Conservation (phyloP, 495 filamentous ascomycete species). For the Penicillium maclennaniae region DNA sequence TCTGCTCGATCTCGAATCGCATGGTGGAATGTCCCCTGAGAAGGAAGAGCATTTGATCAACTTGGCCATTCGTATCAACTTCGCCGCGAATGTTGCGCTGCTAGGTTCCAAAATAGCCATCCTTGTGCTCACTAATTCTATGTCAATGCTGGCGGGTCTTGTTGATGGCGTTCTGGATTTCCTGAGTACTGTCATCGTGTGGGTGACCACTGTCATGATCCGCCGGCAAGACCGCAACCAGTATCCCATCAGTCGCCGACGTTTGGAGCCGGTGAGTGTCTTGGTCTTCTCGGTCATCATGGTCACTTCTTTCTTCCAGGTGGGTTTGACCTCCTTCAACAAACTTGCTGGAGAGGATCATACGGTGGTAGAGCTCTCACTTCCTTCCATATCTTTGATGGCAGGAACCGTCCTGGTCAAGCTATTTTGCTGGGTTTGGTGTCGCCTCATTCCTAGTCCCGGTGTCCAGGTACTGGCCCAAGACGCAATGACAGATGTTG, state of each 20-base stretch:
- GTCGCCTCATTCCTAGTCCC: constrained; percentile 81
- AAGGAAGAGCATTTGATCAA: constrained; percentile 65
- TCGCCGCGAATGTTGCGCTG: constrained; percentile 76
- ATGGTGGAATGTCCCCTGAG: constrained; percentile 53
- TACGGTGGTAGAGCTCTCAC: constrained; percentile 63
- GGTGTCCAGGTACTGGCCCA: constrained; percentile 80
- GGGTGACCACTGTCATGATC: constrained; percentile 74
- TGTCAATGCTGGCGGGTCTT: constrained; percentile 83
- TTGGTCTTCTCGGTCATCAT: constrained; percentile 80
- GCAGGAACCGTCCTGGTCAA: constrained; percentile 78
- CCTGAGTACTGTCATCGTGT: constrained; percentile 80
- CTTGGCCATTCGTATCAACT: constrained; percentile 80
- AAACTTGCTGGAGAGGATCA: constrained; percentile 63
- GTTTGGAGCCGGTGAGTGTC: constrained; percentile 75
- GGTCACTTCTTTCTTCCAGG: constrained; percentile 85
- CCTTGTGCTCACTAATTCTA: constrained; percentile 70
- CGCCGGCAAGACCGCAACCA: constrained; percentile 68
- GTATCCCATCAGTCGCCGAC: constrained; percentile 78
- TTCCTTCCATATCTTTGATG: constrained; percentile 81
- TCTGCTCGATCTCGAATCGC: constrained; percentile 35
- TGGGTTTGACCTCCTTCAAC: constrained; percentile 66
- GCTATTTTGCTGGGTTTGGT: constrained; percentile 83
- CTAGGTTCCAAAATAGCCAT: constrained; percentile 78
- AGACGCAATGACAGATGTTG: constrained; percentile 65
- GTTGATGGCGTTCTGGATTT: constrained; percentile 90